Percentiles rank a stretch among this genome's conserved stretches.
Conservation (phyloP, 257 asterid species). For the Orobanche coerulescens region DNA sequence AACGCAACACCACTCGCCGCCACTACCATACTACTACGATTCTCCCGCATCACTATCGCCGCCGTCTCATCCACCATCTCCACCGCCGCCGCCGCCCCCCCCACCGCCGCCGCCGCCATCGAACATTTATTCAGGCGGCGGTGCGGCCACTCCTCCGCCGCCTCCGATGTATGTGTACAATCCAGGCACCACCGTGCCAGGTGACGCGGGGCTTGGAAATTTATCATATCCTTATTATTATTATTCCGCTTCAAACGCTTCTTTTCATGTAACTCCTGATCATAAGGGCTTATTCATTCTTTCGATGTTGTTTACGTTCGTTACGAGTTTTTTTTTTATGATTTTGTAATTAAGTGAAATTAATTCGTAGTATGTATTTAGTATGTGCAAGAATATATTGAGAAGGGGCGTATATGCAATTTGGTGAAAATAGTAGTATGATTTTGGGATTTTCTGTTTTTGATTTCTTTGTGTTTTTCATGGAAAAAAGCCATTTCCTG, state of each 20-base stretch:
- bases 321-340: slow-evolving; percentile 26
- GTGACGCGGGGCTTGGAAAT: slow-evolving; percentile 38
- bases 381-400: neutral
- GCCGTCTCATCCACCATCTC: slow-evolving; percentile 26
- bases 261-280: slow-evolving; percentile 18
- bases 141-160: slow-evolving; percentile 27
- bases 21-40: slow-evolving; percentile 29
- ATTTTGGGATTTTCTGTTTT: neutral
- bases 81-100: slow-evolving; percentile 29
- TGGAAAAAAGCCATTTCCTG: neutral
- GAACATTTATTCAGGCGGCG: neutral
- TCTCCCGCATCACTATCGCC: slow-evolving; percentile 32
- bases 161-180: slow-evolving; percentile 28
- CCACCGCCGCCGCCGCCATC: slow-evolving; percentile 30
- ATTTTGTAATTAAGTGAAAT: neutral
- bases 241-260: slow-evolving; percentile 47
- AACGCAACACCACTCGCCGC: slow-evolving; percentile 34
- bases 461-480: neutral
- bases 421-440: neutral
- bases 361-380: neutral
- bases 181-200: slow-evolving; percentile 36
- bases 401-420: neutral
- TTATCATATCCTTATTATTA: slow-evolving; percentile 61
- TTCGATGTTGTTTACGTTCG: slow-evolving; percentile 22
- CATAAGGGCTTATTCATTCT: slow-evolving; percentile 27